Evolutionary conservation across 257 asterid genomes (phyloP).

Genomic region (Jacaranda mimosifolia): DNA sequence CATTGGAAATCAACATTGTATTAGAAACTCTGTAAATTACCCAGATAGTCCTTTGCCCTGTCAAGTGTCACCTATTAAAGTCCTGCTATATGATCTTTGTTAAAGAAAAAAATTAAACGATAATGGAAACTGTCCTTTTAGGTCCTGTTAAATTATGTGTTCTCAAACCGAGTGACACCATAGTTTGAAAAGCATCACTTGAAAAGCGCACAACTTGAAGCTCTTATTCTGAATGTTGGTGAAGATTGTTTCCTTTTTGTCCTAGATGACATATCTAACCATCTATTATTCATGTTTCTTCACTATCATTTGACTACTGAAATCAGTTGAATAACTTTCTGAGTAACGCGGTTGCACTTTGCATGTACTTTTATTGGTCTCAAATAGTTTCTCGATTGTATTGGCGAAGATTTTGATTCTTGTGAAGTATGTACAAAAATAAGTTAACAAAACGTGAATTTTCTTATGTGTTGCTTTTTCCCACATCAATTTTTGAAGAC

Average conservation of each 20-base stretch:
- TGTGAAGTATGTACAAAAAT: neutral
- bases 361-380: neutral
- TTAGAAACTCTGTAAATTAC: too few relatives aligned
- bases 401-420: neutral
- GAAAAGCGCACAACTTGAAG: neutral
- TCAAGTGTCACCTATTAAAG: too few relatives aligned
- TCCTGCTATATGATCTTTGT: neutral
- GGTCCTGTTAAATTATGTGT: neutral
- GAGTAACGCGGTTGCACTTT: neutral
- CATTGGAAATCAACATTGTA: neutral
- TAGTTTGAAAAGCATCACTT: neutral
- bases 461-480: conserved; percentile 1
- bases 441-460: conserved; percentile 3
- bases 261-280: neutral
- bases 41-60: too few relatives aligned
- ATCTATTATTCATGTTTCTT: neutral
- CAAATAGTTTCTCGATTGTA: neutral
- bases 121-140: neutral
- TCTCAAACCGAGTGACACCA: neutral
- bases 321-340: neutral
- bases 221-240: neutral
- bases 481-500: neutral
- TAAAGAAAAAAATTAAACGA: neutral
- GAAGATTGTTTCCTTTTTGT: neutral
- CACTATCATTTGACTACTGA: neutral